Base-by-base conservation (phyloP, 495 filamentous ascomycete species). In the Echria macrotheca region DNA sequence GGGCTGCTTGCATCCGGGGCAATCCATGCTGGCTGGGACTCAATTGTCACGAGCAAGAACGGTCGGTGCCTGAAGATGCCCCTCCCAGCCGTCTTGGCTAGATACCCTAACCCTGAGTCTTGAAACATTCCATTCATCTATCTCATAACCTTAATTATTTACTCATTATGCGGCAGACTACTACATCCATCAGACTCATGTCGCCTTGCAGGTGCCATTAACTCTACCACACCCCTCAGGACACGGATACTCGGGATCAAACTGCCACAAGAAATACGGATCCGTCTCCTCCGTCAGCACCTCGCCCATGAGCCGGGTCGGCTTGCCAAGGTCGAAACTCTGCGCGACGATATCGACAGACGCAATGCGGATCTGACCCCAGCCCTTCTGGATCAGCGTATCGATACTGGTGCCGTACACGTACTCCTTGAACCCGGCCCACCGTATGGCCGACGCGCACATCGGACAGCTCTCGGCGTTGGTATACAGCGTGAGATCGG, bases 391-490 rank as follows among this genome's bases (percentile, higher is more conserved):
- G n/a, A 68, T 43, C 3, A 74, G 33, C 21, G 61, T 62, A 12
- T 69, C 58, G 48, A 78, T 75, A 18, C 68, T 72, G 0, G 75
- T 77, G 10, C 73, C 75, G 53, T 73, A 79, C 10, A 80, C 67
- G 56, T 71, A 75, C 61, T 80, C 76, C 9, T 60, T 63, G 55
- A 81, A 78, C 5, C 74, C 75, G 0, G 76, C 63, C 70, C 73
- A 78, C 0, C 77, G 68, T 45, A 79, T 76, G 1, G 73, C 77
- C 2, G 74, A 69, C 0, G 78, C 77, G 53, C 78, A 81, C 75
- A 80, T 81, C 6, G 75, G 74, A 58, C 78, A 81, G 45, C 69
- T 71, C 54, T 80, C 75, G 4, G 70, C 75, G 57, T 75, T 79
- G 6, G 77, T 81, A 60, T 81, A 81, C 4, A 79, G 59, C 7